Conservation (phyloP, 768 basidiomycete genomes). For the Tricholoma saponaceum region DNA sequence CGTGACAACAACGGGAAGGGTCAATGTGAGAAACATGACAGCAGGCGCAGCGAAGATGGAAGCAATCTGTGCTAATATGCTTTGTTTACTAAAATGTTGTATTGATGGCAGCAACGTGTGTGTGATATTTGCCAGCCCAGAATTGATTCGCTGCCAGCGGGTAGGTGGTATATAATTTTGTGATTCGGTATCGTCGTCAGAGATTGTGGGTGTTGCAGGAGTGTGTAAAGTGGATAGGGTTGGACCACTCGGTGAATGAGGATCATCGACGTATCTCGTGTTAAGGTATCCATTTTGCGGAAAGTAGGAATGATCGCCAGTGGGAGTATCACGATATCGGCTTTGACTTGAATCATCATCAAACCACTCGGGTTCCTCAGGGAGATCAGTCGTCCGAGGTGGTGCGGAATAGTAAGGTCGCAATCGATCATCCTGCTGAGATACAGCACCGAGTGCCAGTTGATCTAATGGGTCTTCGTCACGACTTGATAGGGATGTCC, state of each 20-base stretch:
- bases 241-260: slow-evolving; percentile 18
- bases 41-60: slow-evolving; percentile 84
- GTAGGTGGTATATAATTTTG: slow-evolving; percentile 39
- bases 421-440: slow-evolving; percentile 46
- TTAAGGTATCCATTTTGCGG: neutral
- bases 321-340: neutral
- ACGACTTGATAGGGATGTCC: slow-evolving; percentile 23
- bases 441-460: slow-evolving; percentile 38
- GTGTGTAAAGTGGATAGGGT: slow-evolving; percentile 58
- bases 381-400: slow-evolving; percentile 18
- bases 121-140: slow-evolving; percentile 36
- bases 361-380: slow-evolving; percentile 18
- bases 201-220: slow-evolving; percentile 43
- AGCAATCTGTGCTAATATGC: slow-evolving; percentile 64
- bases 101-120: slow-evolving; percentile 85
- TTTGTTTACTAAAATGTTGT: slow-evolving; percentile 67
- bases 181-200: slow-evolving; percentile 39
- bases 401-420: slow-evolving; percentile 17
- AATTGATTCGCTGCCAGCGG: slow-evolving; percentile 33
- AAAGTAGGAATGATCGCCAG: neutral
- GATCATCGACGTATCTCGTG: slow-evolving; percentile 6
- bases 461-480: slow-evolving; percentile 48
- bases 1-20: slow-evolving; percentile 83
- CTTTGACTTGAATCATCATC: slow-evolving; percentile 6
- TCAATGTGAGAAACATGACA: slow-evolving; percentile 80